A percentile compares a stretch with the other conserved stretches of the same genome.
phyloP scores from a whole-genome alignment of 306 rosid species.

The Lathyrus tuberosus region DNA sequence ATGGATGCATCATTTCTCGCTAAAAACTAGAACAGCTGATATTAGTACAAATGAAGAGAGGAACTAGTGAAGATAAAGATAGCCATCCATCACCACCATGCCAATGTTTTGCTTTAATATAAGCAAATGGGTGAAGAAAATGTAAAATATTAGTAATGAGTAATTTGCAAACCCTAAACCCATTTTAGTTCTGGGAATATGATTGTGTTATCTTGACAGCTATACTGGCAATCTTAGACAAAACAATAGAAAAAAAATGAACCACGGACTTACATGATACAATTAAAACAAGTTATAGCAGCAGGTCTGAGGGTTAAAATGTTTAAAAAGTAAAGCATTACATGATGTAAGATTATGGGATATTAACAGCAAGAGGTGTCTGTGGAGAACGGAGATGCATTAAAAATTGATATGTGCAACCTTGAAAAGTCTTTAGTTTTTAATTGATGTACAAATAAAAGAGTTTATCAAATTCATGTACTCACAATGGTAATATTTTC shows the following conservation, averaged over 20 bases:
- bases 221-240: slow-evolving; percentile 8
- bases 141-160: slow-evolving; percentile 9
- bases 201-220: slow-evolving; percentile 10
- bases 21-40: slow-evolving; percentile 16
- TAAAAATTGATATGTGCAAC: slow-evolving; percentile 12
- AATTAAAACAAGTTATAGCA: slow-evolving; percentile 4
- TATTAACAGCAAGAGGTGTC: slow-evolving; percentile 23
- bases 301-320: not conserved
- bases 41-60: not conserved
- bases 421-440: slow-evolving; percentile 8
- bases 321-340: slow-evolving; percentile 17
- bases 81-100: not conserved
- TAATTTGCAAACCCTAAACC: not conserved
- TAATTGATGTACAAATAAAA: not conserved
- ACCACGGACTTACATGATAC: slow-evolving; percentile 8
- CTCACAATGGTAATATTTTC: slow-evolving; percentile 98
- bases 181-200: slow-evolving; percentile 18
- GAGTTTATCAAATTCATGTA: slow-evolving; percentile 33
- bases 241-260: slow-evolving; percentile 5
- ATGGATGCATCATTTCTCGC: not conserved
- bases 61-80: not conserved
- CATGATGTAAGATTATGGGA: not conserved
- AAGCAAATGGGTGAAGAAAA: slow-evolving; percentile 8
- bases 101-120: not conserved
- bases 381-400: not conserved